Conservation (phyloP, 2,329 filamentous ascomycete genomes). For the Diaporthe capsici region DNA sequence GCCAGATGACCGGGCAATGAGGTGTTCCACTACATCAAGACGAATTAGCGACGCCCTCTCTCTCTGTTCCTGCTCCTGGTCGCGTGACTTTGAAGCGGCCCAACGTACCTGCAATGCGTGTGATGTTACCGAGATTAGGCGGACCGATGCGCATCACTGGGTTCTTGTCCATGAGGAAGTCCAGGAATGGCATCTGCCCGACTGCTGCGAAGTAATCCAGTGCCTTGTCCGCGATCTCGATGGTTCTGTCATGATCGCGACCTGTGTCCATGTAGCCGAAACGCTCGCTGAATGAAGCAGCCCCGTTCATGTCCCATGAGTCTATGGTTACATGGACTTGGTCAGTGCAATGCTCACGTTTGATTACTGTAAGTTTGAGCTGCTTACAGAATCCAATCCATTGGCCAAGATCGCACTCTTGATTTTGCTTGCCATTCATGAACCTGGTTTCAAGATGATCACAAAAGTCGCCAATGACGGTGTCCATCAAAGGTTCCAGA, state of each 20-base stretch:
- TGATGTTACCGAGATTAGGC: slow-evolving; percentile 39
- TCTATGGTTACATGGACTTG: background rate
- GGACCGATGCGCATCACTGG: slow-evolving; percentile 47
- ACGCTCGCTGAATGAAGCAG: background rate
- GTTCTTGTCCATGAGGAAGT: slow-evolving; percentile 49
- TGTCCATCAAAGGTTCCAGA: background rate
- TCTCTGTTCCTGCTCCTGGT: background rate
- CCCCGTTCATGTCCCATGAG: slow-evolving; percentile 5
- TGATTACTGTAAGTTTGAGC: fast-evolving
- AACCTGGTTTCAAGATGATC: background rate
- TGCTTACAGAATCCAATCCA: slow-evolving; percentile 4
- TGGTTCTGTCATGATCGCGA: slow-evolving; percentile 54
- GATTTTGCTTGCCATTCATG: background rate
- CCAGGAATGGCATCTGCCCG: slow-evolving; percentile 49
- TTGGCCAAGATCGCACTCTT: slow-evolving; percentile 23
- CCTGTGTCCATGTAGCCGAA: slow-evolving; percentile 59
- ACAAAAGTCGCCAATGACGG: background rate
- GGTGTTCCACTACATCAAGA: slow-evolving; percentile 35
- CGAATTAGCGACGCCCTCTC: background rate
- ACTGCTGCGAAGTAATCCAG: slow-evolving; percentile 50
- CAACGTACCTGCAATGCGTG: slow-evolving; percentile 38
- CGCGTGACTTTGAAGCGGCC: slow-evolving; percentile 6
- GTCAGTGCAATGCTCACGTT: background rate
- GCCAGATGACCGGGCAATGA: background rate
- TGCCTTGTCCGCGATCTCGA: slow-evolving; percentile 47